These are phyloP conservation scores for Priceomyces castillae DNA, from an alignment of 805 yeast species.

Conservation along the genomic window DNA sequence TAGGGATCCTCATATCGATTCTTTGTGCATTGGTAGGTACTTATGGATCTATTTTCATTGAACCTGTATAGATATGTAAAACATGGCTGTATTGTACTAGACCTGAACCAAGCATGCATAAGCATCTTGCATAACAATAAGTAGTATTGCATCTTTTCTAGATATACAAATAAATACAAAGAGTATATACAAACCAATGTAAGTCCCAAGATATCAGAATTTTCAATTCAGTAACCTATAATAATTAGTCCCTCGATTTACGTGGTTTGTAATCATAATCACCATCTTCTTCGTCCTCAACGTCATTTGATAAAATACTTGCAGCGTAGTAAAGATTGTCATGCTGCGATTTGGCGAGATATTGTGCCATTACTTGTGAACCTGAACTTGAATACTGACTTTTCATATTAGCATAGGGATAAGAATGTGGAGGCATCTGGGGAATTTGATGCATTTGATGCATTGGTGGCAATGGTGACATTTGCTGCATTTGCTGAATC, in stretches of 20 bases:
- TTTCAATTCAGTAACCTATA: not conserved
- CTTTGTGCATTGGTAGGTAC: slow-evolving; percentile 26
- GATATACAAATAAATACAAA: no score
- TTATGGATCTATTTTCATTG: slow-evolving; percentile 19
- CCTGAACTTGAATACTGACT: slow-evolving; percentile 40
- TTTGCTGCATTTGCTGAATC: slow-evolving; percentile 5
- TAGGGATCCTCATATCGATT: slow-evolving; percentile 20
- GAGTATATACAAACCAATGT: no score
- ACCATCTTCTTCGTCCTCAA: slow-evolving; percentile 16
- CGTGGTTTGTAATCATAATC: slow-evolving; percentile 5
- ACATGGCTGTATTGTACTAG: no score
- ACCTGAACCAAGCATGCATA: no score
- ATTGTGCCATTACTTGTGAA: slow-evolving; percentile 75
- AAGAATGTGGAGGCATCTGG: slow-evolving; percentile 4
- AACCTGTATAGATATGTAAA: slow-evolving; percentile 6
- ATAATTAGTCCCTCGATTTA: not conserved
- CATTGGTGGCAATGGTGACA: slow-evolving; percentile 5
- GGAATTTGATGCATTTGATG: slow-evolving; percentile 5
- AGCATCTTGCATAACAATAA: not conserved
- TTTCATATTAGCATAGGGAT: slow-evolving; percentile 7
- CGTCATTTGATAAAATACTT: slow-evolving; percentile 19
- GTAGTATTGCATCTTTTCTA: not conserved
- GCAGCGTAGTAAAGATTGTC: slow-evolving; percentile 51
- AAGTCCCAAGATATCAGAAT: not conserved
- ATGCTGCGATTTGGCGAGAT: slow-evolving; percentile 68